Evolutionary conservation across 176 grass and related monocot genomes (phyloP), one percentile per base, ranked within the genome.

Genomic region (Paspalum notatum): DNA sequence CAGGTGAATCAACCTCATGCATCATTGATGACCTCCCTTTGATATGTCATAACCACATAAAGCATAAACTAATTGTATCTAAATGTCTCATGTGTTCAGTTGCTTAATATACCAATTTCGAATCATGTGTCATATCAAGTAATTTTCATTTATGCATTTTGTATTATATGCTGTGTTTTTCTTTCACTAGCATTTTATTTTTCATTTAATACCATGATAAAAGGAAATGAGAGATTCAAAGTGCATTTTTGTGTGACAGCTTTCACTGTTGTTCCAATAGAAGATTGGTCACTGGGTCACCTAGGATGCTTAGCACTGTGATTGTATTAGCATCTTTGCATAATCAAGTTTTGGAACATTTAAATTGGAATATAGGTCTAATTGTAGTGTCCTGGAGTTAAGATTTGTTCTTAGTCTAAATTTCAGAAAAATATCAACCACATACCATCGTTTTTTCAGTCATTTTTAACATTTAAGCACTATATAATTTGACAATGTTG

Each of bases 1-100:
- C 88, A 86, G 78, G 88, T 85, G 65, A 61, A 44, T 66, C 38
- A 1, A 60, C 8, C n/a, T 87, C 4, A 43, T 71, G 46, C 55
- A 64, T 74, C 49, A 74, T 75, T 70, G n/a, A n/a, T 68, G 10
- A 18, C 75, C 44, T 66, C 37, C 39, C 60, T 79, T 16, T 78
- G 53, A 42, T 49, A 69, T 21, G 41, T 11, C 41, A 21, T 20
- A 51, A 64, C 32, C 32, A 32, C 32, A 32, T 32, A 32, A 32
- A 32, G 32, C 32, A 21, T 20, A 51, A 64, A 61, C 21, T 46
- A 25, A 64, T 44, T 64, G 37, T 10, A 64, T 85, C 27, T 60
- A 53, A 64, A 64, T 72, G 10, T 76, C 56, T 50, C 41, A 48
- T 66, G 47, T 41, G 2, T 26, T 72, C 42, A 57, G 50, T 51